Evolutionary conservation across 495 filamentous ascomycete species (phyloP).

Genomic region (Neurospora pannonica): DNA sequence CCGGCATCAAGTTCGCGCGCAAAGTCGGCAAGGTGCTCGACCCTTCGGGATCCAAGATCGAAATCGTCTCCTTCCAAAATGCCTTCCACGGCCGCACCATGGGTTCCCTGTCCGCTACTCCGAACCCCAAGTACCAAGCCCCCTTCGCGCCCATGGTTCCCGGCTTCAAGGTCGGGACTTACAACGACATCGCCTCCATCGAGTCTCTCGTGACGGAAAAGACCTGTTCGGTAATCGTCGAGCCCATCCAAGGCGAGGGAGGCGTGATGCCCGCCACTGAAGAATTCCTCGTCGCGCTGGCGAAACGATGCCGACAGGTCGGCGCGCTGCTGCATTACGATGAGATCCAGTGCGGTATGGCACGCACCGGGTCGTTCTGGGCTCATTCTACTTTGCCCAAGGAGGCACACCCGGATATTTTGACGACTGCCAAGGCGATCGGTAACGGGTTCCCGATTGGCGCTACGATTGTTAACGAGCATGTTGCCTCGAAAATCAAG

Average conservation of each 20-base stretch:
- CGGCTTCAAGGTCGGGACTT: constrained; percentile 77
- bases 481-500: constrained; percentile 73
- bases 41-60: constrained; percentile 63
- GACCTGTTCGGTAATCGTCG: constrained; percentile 91
- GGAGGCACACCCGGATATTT: constrained; percentile 83
- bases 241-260: constrained; percentile 96
- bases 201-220: constrained; percentile 64
- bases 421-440: constrained; percentile 90
- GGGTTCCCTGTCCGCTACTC: constrained; percentile 84
- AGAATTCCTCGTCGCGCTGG: constrained; percentile 70
- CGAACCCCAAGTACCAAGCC: constrained; percentile 96
- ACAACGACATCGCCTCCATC: constrained; percentile 69
- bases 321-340: constrained; percentile 88
- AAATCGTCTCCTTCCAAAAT: constrained; percentile 79
- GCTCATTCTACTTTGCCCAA: constrained; percentile 65
- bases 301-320: constrained; percentile 72
- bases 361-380: constrained; percentile 81
- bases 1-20: constrained; percentile 90
- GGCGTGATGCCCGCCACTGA: constrained; percentile 76
- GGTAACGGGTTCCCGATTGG: constrained; percentile 95
- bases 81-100: constrained; percentile 96
- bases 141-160: constrained; percentile 94
- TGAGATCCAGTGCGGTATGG: constrained; percentile 92
- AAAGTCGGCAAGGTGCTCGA: constrained; percentile 73
- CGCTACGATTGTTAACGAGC: constrained; percentile 72